phyloP scores from a whole-genome alignment of 176 grass and related monocot species.

The Oryza meridionalis region DNA sequence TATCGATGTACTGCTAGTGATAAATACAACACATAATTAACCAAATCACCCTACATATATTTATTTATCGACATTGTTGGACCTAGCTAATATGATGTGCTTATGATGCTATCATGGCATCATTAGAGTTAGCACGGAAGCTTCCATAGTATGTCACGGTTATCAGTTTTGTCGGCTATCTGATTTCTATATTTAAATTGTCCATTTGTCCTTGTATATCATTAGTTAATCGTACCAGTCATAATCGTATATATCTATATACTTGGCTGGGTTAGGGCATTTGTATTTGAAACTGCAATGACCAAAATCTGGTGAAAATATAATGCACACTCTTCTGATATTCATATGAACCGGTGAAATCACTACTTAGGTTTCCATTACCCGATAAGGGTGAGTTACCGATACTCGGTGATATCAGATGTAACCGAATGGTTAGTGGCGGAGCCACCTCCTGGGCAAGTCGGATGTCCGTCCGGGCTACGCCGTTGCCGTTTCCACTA shows the following conservation, averaged over 20 bases:
- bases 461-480: no score
- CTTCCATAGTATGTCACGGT: background rate
- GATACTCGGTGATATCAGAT: no score
- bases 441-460: no score
- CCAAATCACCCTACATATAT: background rate
- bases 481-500: no score
- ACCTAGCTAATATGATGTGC: background rate
- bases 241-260: background rate
- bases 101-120: background rate
- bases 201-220: background rate
- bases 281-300: background rate
- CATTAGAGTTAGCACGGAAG: background rate
- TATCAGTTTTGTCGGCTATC: constrained; percentile 6
- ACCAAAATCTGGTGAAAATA: background rate
- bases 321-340: no score
- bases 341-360: no score
- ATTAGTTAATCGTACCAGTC: background rate
- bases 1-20: background rate
- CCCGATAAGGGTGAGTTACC: no score
- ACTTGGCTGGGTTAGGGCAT: background rate
- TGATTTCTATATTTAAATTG: background rate
- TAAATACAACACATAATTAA: background rate
- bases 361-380: no score
- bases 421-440: no score
- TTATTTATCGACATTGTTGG: background rate